Evolutionary conservation across 306 rosid genomes (phyloP).

Genomic region (Quercus ilex): DNA sequence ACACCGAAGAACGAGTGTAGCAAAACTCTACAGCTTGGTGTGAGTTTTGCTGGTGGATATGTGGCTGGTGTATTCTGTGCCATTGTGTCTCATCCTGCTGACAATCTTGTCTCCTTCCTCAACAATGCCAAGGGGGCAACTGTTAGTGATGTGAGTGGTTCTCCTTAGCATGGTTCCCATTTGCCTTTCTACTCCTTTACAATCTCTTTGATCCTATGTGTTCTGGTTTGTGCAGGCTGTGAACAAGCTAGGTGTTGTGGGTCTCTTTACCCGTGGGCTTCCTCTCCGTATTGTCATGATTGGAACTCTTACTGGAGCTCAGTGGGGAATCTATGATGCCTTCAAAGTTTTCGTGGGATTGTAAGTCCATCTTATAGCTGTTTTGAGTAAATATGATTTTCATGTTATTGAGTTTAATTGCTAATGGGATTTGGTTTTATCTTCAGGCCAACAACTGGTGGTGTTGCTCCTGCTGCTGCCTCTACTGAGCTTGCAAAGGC

Average conservation of each 20-base stretch:
- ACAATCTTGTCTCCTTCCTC: constrained; percentile 93
- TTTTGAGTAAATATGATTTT: background rate
- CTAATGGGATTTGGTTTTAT: constrained; percentile 9
- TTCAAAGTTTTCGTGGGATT: constrained; percentile 92
- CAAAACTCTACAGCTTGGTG: constrained; percentile 81
- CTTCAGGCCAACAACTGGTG: constrained; percentile 94
- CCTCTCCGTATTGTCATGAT: constrained; percentile 97
- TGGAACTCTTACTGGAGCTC: constrained; percentile 98
- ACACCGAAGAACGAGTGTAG: constrained; percentile 81
- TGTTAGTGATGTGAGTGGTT: constrained; percentile 83
- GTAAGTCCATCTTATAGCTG: constrained; percentile 49
- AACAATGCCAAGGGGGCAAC: constrained; percentile 97
- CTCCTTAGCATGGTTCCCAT: background rate
- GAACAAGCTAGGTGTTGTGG: constrained; percentile 71
- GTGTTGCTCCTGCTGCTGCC: constrained; percentile 53
- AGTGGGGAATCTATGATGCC: constrained; percentile 95
- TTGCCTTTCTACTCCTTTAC: background rate
- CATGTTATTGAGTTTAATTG: background rate
- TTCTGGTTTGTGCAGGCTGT: constrained; percentile 60
- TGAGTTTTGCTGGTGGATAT: constrained; percentile 95
- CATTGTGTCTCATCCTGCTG: constrained; percentile 96
- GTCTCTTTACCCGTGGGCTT: constrained; percentile 91
- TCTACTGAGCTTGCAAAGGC: constrained; percentile 30
- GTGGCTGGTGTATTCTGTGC: constrained; percentile 96
- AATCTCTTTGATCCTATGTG: constrained; percentile 10